phyloP scores from a whole-genome alignment of 768 basidiomycete species.

The Rhizopogon salebrosus region DNA sequence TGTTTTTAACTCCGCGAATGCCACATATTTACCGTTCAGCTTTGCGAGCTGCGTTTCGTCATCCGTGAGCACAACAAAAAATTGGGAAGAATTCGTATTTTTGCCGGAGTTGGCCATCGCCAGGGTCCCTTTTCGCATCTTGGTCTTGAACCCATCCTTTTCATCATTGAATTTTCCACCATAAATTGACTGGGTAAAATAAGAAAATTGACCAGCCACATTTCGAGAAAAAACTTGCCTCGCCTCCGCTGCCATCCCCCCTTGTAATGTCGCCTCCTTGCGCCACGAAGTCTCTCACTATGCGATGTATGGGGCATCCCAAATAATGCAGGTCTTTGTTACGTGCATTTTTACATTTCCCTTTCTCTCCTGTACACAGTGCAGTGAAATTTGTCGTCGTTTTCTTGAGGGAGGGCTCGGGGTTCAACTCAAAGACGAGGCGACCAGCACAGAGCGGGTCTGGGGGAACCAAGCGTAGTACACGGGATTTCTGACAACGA shows the following conservation, averaged over 20 bases:
- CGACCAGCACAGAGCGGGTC: slow-evolving; percentile 35
- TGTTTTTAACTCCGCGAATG: slow-evolving; percentile 34
- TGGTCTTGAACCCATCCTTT: slow-evolving; percentile 41
- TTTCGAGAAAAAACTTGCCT: slow-evolving; percentile 33
- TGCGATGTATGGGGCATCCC: slow-evolving; percentile 39
- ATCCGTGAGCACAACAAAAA: slow-evolving; percentile 43
- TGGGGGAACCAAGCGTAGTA: slow-evolving; percentile 31
- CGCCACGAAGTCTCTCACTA: slow-evolving; percentile 43
- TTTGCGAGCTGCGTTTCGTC: slow-evolving; percentile 37
- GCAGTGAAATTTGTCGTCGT: slow-evolving; percentile 44
- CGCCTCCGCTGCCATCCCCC: slow-evolving; percentile 49
- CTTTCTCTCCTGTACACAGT: slow-evolving; percentile 42
- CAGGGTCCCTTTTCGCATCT: slow-evolving; percentile 37
- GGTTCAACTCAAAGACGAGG: slow-evolving; percentile 36
- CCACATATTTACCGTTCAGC: slow-evolving; percentile 45
- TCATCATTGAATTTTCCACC: slow-evolving; percentile 47
- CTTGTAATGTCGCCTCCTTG: slow-evolving; percentile 53
- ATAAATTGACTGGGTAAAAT: slow-evolving; percentile 34
- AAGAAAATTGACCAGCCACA: neutral
- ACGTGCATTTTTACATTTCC: slow-evolving; percentile 40
- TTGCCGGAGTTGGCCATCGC: slow-evolving; percentile 51
- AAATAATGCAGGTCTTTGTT: slow-evolving; percentile 41
- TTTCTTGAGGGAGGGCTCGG: slow-evolving; percentile 36
- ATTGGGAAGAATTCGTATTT: slow-evolving; percentile 45
- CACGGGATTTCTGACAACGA: slow-evolving; percentile 20